A percentile compares a stretch with the other conserved stretches of the same genome.
Evolutionary conservation across 202 grass and related monocot species (phyloP).

Genomic region (Digitaria exilis): DNA sequence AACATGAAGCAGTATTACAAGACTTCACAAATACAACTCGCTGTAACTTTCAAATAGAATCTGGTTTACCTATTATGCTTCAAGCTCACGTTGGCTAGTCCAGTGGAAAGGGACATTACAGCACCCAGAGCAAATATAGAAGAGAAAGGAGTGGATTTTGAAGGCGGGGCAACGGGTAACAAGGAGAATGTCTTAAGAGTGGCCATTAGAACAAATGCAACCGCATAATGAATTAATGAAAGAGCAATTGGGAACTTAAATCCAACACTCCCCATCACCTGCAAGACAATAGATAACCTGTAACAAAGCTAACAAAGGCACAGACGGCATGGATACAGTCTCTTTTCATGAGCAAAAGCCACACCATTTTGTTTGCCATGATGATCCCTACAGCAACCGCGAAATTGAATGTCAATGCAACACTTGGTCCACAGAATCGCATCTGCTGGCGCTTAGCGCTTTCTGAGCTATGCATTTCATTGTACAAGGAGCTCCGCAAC

Average conservation of each 20-base stretch:
- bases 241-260: conserved; percentile 96
- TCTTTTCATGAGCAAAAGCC: background rate
- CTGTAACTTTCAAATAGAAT: conserved; percentile 1
- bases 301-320: background rate
- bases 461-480: conserved; percentile 89
- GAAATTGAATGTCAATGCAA: conserved; percentile 96
- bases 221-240: conserved; percentile 85
- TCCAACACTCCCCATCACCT: conserved; percentile 96
- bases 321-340: background rate
- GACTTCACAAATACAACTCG: background rate
- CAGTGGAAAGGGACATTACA: conserved; percentile 96
- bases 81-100: conserved; percentile 94
- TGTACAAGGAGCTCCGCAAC: conserved; percentile 75
- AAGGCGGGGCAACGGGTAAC: conserved; percentile 82
- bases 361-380: conserved; percentile 94
- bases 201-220: conserved; percentile 85
- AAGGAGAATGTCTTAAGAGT: conserved; percentile 75
- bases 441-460: conserved; percentile 86
- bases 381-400: conserved; percentile 97
- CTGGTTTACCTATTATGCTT: conserved; percentile 88
- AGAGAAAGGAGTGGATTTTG: conserved; percentile 91
- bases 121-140: conserved; percentile 89
- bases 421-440: conserved; percentile 80
- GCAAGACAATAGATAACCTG: conserved; percentile 1
- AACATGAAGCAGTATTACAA: background rate